Conservation (phyloP, 331 rosid species). For the Cydonia oblonga region DNA sequence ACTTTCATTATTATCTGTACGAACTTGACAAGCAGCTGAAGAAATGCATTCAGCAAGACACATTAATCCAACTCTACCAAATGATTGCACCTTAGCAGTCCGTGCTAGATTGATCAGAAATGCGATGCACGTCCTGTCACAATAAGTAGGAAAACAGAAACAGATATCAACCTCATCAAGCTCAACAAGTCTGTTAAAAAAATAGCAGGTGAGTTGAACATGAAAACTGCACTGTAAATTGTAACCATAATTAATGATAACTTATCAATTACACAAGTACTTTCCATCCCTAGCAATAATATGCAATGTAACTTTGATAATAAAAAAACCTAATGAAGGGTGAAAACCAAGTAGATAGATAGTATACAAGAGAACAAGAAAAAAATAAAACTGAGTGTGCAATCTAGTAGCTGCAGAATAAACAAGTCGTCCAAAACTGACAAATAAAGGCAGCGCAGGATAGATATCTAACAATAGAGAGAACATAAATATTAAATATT, state of each 20-base stretch:
- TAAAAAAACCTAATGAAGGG: neutral
- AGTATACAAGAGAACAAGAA: neutral
- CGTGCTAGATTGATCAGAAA: conserved; percentile 71
- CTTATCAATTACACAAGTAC: neutral
- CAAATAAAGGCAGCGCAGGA: neutral
- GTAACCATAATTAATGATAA: neutral
- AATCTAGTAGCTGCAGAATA: neutral
- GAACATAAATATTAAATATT: neutral
- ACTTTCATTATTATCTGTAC: conserved; percentile 10
- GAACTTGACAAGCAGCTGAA: conserved; percentile 50
- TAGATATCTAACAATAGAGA: neutral
- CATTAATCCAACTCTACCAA: conserved; percentile 85
- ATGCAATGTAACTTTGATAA: too few species aligned
- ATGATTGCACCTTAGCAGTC: conserved; percentile 51
- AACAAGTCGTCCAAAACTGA: neutral
- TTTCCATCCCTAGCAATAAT: neutral
- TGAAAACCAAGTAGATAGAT: neutral
- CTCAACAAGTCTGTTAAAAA: neutral
- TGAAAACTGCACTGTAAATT: neutral
- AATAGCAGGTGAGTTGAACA: neutral
- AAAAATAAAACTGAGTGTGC: neutral
- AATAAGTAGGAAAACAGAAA: conserved; percentile 2
- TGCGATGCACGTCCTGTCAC: conserved; percentile 48
- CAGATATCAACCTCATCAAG: neutral
- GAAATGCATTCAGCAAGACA: conserved; percentile 82